These are phyloP conservation scores for Solanum gandarillasii DNA, from an alignment of 257 asterid species.

Conservation along the genomic window DNA sequence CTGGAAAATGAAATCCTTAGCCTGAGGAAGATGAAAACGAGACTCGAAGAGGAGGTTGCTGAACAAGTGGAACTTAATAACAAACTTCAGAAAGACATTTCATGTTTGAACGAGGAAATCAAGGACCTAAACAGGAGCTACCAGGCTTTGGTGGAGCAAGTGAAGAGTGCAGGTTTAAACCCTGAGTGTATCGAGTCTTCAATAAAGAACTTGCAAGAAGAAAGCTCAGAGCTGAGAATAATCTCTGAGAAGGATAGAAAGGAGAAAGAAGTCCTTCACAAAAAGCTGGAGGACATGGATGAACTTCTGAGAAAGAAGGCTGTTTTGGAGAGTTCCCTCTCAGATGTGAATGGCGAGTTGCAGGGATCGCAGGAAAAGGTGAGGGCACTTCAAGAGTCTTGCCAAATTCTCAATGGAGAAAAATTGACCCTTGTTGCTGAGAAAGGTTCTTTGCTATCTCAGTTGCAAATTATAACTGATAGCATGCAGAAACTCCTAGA, in stretches of 20 bases:
- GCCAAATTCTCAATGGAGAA: constrained; percentile 46
- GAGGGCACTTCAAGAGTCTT: constrained; percentile 45
- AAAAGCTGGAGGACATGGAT: constrained; percentile 56
- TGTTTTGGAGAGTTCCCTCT: constrained; percentile 42
- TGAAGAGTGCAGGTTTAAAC: constrained; percentile 48
- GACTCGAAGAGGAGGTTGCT: constrained; percentile 62
- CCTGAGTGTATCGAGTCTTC: constrained; percentile 40
- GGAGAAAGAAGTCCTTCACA: constrained; percentile 45
- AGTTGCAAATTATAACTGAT: constrained; percentile 59
- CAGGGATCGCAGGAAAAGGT: constrained; percentile 36
- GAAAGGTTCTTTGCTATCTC: constrained; percentile 67
- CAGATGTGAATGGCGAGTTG: constrained; percentile 44
- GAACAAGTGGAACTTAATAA: constrained; percentile 36
- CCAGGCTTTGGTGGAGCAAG: constrained; percentile 49
- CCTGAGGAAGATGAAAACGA: constrained; percentile 60
- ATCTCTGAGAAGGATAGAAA: constrained; percentile 27
- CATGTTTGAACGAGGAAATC: constrained; percentile 59
- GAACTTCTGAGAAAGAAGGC: constrained; percentile 38
- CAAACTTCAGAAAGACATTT: constrained; percentile 53
- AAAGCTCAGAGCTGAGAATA: constrained; percentile 45
- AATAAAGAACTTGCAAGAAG: constrained; percentile 44
- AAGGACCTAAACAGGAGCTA: constrained; percentile 46
- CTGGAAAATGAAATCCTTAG: constrained; percentile 51
- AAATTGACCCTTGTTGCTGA: constrained; percentile 59
- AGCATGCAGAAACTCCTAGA: constrained; percentile 65